A percentile compares a stretch with the other conserved stretches of the same genome.
These are phyloP conservation scores for Fusarium austroafricanum DNA, from an alignment of 2,329 filamentous ascomycete genomes.

Conservation along the genomic window DNA sequence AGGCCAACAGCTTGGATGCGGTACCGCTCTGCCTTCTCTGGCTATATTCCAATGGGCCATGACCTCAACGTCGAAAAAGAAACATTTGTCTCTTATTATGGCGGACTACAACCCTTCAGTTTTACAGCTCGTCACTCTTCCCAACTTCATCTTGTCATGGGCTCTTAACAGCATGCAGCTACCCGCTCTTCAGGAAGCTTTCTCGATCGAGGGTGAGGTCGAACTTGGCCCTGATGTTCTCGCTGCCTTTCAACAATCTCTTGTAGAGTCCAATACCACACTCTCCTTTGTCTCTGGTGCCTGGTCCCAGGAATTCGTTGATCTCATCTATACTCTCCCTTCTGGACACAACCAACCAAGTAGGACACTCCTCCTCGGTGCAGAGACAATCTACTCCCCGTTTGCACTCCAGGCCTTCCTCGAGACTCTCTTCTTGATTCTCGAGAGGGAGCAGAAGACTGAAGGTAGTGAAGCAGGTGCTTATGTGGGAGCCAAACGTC, in stretches of 20 bases:
- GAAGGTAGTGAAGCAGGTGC: slow-evolving; percentile 64
- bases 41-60: slow-evolving; percentile 74
- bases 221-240: slow-evolving; percentile 71
- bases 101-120: slow-evolving; percentile 86
- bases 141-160: slow-evolving; percentile 81
- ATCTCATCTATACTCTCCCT: slow-evolving; percentile 61
- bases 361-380: slow-evolving; percentile 71
- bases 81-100: slow-evolving; percentile 69
- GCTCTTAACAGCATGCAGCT: slow-evolving; percentile 58
- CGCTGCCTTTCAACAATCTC: slow-evolving; percentile 65
- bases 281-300: slow-evolving; percentile 79
- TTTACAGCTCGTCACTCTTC: slow-evolving; percentile 80
- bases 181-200: slow-evolving; percentile 57
- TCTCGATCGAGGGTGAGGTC: slow-evolving; percentile 68
- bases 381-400: slow-evolving; percentile 87
- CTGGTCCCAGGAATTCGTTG: slow-evolving; percentile 75
- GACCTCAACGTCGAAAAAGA: slow-evolving; percentile 24
- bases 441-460: slow-evolving; percentile 57
- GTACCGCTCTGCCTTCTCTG: slow-evolving; percentile 78
- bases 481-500: slow-evolving; percentile 78
- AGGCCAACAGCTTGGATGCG: slow-evolving; percentile 74
- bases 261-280: slow-evolving; percentile 63
- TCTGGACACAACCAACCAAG: slow-evolving; percentile 15
- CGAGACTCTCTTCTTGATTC: slow-evolving; percentile 70
- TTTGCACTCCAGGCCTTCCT: slow-evolving; percentile 76